Conservation (phyloP, 345 rosid genomes). For the Mallotus nudiflorus region DNA sequence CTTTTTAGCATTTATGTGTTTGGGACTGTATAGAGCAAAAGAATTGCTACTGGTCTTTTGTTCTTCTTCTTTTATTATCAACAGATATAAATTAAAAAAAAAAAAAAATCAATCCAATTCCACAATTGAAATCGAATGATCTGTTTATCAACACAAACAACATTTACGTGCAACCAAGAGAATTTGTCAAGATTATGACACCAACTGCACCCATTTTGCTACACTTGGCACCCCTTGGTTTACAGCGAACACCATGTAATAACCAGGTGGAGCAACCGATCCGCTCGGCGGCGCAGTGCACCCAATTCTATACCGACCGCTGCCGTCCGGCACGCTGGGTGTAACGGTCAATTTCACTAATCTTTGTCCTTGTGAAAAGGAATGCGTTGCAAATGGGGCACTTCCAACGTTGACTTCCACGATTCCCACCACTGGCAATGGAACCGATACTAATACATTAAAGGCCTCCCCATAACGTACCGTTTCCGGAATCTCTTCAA, state of each 20-base stretch:
- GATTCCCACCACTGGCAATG: slow-evolving; percentile 72
- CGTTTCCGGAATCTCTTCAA: slow-evolving; percentile 28
- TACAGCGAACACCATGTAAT: slow-evolving; percentile 85
- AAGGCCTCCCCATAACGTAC: slow-evolving; percentile 28
- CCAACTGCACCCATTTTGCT: slow-evolving; percentile 80
- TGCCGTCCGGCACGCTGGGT: slow-evolving; percentile 48
- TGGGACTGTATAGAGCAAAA: too few species aligned
- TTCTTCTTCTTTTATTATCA: too few species aligned
- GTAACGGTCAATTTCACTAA: slow-evolving; percentile 62
- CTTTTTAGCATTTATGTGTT: too few species aligned
- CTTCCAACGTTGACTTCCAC: slow-evolving; percentile 37
- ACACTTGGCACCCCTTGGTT: slow-evolving; percentile 90
- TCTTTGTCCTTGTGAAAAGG: slow-evolving; percentile 84
- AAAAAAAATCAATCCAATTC: not conserved
- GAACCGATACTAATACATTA: slow-evolving; percentile 48
- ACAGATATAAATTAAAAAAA: not conserved
- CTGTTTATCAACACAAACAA: not conserved
- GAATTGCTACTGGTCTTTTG: too few species aligned
- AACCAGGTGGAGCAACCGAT: slow-evolving; percentile 83
- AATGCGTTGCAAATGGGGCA: slow-evolving; percentile 84
- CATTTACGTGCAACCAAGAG: not conserved
- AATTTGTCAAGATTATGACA: slow-evolving; percentile 19
- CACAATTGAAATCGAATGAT: not conserved
- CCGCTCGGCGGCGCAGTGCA: slow-evolving; percentile 76
- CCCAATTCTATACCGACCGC: slow-evolving; percentile 50